These are phyloP conservation scores for Hydnum rufescens DNA, from an alignment of 768 basidiomycete species.

Conservation along the genomic window DNA sequence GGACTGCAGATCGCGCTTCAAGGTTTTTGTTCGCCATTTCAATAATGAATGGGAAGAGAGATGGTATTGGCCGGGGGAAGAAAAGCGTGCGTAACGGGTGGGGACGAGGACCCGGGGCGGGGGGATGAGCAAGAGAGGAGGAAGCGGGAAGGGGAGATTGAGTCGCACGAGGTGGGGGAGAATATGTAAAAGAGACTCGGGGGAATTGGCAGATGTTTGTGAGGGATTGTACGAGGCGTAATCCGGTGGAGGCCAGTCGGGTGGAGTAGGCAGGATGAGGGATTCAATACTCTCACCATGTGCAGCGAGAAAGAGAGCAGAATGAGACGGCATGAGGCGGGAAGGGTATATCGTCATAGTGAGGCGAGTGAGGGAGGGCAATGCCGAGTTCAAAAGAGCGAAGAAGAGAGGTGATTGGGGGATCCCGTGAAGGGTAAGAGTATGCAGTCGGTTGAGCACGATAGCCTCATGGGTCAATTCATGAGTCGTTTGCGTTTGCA, in stretches of 20 bases:
- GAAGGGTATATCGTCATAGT: conserved; percentile 45
- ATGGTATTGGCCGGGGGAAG: conserved; percentile 48
- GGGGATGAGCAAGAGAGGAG: conserved; percentile 23
- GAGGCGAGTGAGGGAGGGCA: conserved; percentile 43
- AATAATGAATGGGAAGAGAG: conserved; percentile 25
- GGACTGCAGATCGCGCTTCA: conserved; percentile 17
- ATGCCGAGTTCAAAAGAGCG: conserved; percentile 34
- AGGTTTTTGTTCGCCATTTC: conserved; percentile 18
- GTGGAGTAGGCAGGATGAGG: conserved; percentile 4
- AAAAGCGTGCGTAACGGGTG: conserved; percentile 41
- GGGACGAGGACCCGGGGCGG: no score
- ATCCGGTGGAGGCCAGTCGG: conserved; percentile 10
- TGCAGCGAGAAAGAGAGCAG: conserved; percentile 7
- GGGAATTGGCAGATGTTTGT: background rate
- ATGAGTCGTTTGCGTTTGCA: background rate
- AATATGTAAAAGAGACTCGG: background rate
- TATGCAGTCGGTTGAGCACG: conserved; percentile 35
- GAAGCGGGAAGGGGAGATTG: conserved; percentile 51
- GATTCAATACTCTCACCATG: conserved; percentile 8
- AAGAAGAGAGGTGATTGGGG: conserved; percentile 43
- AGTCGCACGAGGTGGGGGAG: conserved; percentile 42
- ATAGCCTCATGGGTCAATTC: conserved; percentile 19
- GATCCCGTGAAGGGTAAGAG: conserved; percentile 43
- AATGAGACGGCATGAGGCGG: conserved; percentile 12
- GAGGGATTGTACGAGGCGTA: conserved; percentile 4